Base-by-base conservation (phyloP, 768 basidiomycete species). In the Cystobasidiopsis lactophilus region DNA sequence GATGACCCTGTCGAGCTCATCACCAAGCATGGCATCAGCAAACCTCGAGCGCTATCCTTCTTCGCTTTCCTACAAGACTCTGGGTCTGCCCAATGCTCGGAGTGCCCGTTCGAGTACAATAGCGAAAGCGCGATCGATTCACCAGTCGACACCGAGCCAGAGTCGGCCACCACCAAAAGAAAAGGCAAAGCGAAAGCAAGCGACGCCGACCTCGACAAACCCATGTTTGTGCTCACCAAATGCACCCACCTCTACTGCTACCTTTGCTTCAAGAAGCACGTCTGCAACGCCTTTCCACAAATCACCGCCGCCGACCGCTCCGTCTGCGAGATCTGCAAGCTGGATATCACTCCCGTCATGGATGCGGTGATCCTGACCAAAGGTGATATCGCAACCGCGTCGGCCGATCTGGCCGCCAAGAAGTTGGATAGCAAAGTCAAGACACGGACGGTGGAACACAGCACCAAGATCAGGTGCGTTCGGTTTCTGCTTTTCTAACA, bases 181-280 rank as follows among this genome's bases (percentile, higher is more conserved):
- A 61, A 62, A 52, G 43, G 51, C 41, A 26, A 56, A 52, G 55
- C 23, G 37, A 51, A 66, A 61, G 44, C 58, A 58, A 51, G 44
- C 55, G 43, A 35, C 58, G 44, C 58, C 9, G 58, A 58, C 48
- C 47, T 40, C 14, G 18, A 1, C 5, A 39, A 48, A 2, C 16
- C 3, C 0, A n/a, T 46, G 13, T 76, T 80, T 0, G 69, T 95
- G 50, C 67, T 98, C 63, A 93, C 93, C 13, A 77, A 81, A 56
- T 98, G 93, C 65, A 83, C 86, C 61, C 93, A 98, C 66, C 72
- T 96, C 29, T 95, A 83, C 66, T 98, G 93, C 68, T 60, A 79
- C 10, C 69, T 69, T 26, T 98, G 93, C 67, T 96, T 86, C 73
- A 77, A 79, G 38, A 69, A 72, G 57, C 75, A 74, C n/a, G 75